Conservation (phyloP, 768 basidiomycete species). For the Psilocybe azurescens region DNA sequence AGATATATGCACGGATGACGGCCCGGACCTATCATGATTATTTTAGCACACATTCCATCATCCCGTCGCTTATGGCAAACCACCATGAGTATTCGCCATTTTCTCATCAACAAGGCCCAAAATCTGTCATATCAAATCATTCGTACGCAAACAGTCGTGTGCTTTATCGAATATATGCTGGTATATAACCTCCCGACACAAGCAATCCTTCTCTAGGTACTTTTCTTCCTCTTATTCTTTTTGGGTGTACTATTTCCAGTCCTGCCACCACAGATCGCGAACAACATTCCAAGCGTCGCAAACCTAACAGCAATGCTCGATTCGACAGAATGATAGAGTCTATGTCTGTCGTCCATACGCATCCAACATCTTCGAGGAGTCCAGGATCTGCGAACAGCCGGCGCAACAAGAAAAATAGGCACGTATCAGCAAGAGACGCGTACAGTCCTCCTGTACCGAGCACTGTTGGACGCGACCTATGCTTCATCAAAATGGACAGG, state of each 20-base stretch:
- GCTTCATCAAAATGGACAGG: conserved; percentile 47
- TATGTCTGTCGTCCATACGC: conserved; percentile 43
- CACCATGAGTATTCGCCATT: conserved; percentile 1
- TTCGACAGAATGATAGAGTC: conserved; percentile 73
- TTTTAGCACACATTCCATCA: conserved; percentile 4
- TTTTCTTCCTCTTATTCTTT: not conserved
- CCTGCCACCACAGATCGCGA: conserved; percentile 10
- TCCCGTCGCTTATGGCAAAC: not conserved
- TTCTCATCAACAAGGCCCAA: not conserved
- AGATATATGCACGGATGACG: not conserved
- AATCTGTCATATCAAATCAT: conserved; percentile 2
- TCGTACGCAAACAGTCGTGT: not conserved
- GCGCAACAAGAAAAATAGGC: conserved; percentile 30
- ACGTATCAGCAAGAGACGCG: conserved; percentile 26
- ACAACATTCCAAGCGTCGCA: conserved; percentile 50
- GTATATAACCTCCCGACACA: not conserved
- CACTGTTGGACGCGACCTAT: conserved; percentile 43
- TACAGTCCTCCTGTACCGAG: conserved; percentile 38
- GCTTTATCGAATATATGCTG: not conserved
- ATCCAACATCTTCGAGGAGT: conserved; percentile 1
- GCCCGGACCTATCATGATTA: conserved; percentile 1
- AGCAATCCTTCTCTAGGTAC: conserved; percentile 3
- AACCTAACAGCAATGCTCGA: conserved; percentile 49
- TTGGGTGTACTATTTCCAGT: not conserved
- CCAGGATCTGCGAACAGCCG: conserved; percentile 25